Base-by-base conservation (phyloP, 192 early-diverging fungal species). In the Umbelopsis sp. region DNA sequence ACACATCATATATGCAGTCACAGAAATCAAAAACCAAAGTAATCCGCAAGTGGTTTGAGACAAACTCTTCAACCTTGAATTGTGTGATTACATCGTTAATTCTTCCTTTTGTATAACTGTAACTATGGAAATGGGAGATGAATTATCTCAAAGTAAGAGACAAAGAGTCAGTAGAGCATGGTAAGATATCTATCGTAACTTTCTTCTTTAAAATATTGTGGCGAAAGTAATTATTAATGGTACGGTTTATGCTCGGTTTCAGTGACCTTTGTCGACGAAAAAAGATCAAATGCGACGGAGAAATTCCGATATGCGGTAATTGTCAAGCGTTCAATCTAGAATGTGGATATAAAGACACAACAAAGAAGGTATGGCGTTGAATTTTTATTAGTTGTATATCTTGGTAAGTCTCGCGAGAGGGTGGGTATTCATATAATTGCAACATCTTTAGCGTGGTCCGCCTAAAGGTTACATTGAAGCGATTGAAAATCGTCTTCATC, bases 401-500 rank as follows among this genome's bases (percentile, higher is more conserved):
- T 24, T 73, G 65, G 17, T 76, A 6, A 41, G 12, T 41, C 12
- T n/a, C n/a, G n/a, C 8, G 38, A 41, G 12, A 41, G 0, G 2
- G 38, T 24, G 6, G 4, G 6, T 36, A 26, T 32, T 43, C 43
- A n/a, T 22, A 51, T 22, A 38, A 17, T 67, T 69, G 21, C 16
- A 32, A 29, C 7, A 9, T 62, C n/a, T 44, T 21, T 67, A 95
- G 81, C 85, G 93, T 47, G 93, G 93, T 5, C 93, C 93, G 20
- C 91, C 92, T 14, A 93, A 93, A 71, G 93, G 93, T 24, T 95
- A 95, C 70, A 94, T 95, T n/a, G 93, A 94, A 52, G 90, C 87
- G 9, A 89, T 95, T 12, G 93, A 95, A 69, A 88, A 83, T 69
- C 80, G 91, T 71, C 78, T 95, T 43, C 88, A 89, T 71, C 80